phyloP scores from a whole-genome alignment of 441 rosid species.

The Syzygium malaccense region DNA sequence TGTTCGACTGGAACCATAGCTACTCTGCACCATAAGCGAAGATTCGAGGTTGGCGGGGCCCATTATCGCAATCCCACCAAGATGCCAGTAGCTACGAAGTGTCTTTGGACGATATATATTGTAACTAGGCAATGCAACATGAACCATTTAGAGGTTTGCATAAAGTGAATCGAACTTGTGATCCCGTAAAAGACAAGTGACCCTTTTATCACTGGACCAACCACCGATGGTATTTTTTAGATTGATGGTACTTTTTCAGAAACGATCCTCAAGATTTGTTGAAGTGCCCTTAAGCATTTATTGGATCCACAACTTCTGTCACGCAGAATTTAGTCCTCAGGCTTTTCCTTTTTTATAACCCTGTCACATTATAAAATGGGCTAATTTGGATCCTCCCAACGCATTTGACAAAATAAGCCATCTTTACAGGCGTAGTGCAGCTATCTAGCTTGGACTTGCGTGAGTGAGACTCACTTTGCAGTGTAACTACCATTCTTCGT shows the following conservation, averaged over 20 bases:
- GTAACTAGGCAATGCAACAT: neutral
- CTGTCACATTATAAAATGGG: neutral
- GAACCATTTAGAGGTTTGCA: neutral
- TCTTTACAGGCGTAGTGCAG: neutral
- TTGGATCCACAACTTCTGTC: neutral
- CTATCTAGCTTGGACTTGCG: neutral
- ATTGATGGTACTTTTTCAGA: neutral
- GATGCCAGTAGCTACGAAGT: neutral
- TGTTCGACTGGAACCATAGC: neutral
- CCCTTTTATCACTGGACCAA: neutral
- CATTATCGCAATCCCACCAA: neutral
- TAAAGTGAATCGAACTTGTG: neutral
- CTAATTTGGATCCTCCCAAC: neutral
- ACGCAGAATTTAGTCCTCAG: neutral
- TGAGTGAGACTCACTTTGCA: neutral
- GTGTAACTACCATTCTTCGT: no score
- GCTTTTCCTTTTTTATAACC: neutral
- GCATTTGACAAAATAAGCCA: neutral
- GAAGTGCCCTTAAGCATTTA: neutral
- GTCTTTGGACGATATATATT: neutral
- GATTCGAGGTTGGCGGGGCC: rapidly evolving
- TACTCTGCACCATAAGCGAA: neutral
- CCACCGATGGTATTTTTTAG: neutral
- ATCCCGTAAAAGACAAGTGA: rapidly evolving
- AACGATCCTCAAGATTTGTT: neutral